Evolutionary conservation across 495 filamentous ascomycete genomes (phyloP), one percentile per base, ranked within the genome.

Genomic region (Pyrenula aspistea): DNA sequence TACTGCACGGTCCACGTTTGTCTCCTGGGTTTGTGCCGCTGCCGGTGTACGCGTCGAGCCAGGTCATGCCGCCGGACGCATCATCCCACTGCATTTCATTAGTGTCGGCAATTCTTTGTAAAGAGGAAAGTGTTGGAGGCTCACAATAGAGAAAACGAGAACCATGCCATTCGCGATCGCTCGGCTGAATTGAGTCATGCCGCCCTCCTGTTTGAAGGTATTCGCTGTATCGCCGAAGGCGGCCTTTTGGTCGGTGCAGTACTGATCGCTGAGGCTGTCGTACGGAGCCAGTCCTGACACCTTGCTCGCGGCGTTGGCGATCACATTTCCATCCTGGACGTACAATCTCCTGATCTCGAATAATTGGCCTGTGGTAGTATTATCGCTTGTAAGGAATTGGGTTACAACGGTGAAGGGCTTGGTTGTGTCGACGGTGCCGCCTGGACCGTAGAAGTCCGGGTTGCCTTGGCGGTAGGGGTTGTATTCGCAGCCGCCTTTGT

Each of bases 381-480:
- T 63, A 54, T 76, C 74, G 56, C 66, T 69, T 24, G 81, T 80
- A 3, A 79, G 59, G 69, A 87, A 88, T 63, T 85, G 83, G 1
- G 84, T 87, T 22, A 85, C 77, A 47, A 87, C 82, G 1, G 83
- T 87, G 61, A 87, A 83, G 2, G 73, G 71, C 49, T 69, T 68
- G 19, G 62, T 73, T 2, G 84, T 85, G 69, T 89, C 81, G 25
- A 89, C 77, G 10, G 66, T 72, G 24, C 67, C 59, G 24, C 59
- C 61, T 2, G 66, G 68, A 2, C 83, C 81, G 64, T 85, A 88
- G 70, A 79, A 87, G 21, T 61, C 57, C 2, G 63, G 54, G 51
- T 76, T 65, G 36, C 82, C 81, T n/a, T 79, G 68, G 12, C 73
- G 75, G 71, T 82, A 87, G 3, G 77, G 70, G 71, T 86, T 86